phyloP scores from a whole-genome alignment of 805 yeast genomes.

The Candida peoriensis region DNA sequence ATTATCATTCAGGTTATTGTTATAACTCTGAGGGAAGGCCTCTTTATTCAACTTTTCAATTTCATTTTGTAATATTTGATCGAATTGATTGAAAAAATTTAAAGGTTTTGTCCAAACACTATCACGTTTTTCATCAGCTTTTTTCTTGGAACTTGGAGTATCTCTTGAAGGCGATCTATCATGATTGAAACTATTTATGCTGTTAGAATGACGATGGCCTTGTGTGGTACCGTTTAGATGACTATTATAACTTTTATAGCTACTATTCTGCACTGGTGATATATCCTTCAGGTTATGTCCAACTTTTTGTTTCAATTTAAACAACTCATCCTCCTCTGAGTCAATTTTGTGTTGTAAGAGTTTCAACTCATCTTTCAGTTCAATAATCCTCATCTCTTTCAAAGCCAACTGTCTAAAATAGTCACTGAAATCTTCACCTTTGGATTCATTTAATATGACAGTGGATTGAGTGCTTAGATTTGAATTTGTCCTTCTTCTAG shows the following conservation, averaged over 20 bases:
- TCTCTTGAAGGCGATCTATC: slow-evolving; percentile 7
- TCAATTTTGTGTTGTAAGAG: slow-evolving; percentile 43
- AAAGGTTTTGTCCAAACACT: slow-evolving; percentile 51
- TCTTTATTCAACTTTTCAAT: slow-evolving; percentile 44
- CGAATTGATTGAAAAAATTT: slow-evolving; percentile 60
- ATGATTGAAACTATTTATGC: slow-evolving; percentile 1
- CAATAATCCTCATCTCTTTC: slow-evolving; percentile 65
- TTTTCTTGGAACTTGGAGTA: not conserved
- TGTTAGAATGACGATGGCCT: not conserved
- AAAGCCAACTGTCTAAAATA: slow-evolving; percentile 57
- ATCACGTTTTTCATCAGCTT: slow-evolving; percentile 4
- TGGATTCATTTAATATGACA: slow-evolving; percentile 5
- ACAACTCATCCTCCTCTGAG: slow-evolving; percentile 29
- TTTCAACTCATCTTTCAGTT: slow-evolving; percentile 49
- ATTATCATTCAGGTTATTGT: not conserved
- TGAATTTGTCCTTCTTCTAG: slow-evolving; percentile 21
- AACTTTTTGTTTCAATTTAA: slow-evolving; percentile 29
- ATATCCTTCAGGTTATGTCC: slow-evolving; percentile 24
- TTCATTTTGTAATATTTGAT: slow-evolving; percentile 59
- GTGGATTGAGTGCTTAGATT: slow-evolving; percentile 11
- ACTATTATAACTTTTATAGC: no score
- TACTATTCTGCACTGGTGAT: slow-evolving; percentile 17
- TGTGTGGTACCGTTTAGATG: slow-evolving; percentile 1
- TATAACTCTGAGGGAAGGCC: slow-evolving; percentile 15
- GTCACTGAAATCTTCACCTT: slow-evolving; percentile 40